phyloP scores from a whole-genome alignment of 805 yeast species.

The Metschnikowia santaceciliae region DNA sequence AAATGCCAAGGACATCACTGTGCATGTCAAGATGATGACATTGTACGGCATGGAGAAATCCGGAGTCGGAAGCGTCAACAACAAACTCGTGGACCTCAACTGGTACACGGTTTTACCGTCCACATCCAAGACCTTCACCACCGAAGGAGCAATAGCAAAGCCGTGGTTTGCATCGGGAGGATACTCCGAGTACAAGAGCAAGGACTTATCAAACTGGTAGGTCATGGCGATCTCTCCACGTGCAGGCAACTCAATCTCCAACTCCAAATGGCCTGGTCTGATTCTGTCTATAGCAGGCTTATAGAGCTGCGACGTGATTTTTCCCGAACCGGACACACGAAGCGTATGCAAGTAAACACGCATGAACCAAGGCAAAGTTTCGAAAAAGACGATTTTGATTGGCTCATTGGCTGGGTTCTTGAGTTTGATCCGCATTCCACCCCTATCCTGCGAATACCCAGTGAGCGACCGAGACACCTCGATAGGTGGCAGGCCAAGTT shows the following conservation, averaged over 20 bases:
- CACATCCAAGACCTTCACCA: constrained; percentile 51
- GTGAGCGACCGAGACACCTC: constrained; percentile 80
- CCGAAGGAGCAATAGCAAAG: constrained; percentile 89
- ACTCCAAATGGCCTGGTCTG: constrained; percentile 81
- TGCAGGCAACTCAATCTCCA: constrained; percentile 62
- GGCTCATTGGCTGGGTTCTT: constrained; percentile 55
- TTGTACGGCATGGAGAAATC: constrained; percentile 99
- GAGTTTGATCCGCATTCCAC: constrained; percentile 79
- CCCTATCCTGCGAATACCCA: constrained; percentile 87
- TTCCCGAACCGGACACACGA: constrained; percentile 22
- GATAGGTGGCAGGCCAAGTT: constrained; percentile 53
- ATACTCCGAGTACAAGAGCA: constrained; percentile 81
- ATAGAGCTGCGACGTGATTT: constrained; percentile 55
- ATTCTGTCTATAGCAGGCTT: constrained; percentile 75
- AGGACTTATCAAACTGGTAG: constrained; percentile 82
- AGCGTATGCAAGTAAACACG: constrained; percentile 75
- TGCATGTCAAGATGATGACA: constrained; percentile 89
- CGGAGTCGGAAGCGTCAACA: constrained; percentile 88
- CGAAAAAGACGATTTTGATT: constrained; percentile 60
- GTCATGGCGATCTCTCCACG: constrained; percentile 55
- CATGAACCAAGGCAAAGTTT: constrained; percentile 91
- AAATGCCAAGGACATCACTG: constrained; percentile 87
- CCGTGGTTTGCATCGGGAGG: constrained; percentile 99
- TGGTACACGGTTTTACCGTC: constrained; percentile 36
- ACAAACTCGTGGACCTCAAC: constrained; percentile 78